A percentile compares a stretch with the other conserved stretches of the same genome.
Conservation (phyloP, 176 grass and related monocot species). For the Otatea glauca region DNA sequence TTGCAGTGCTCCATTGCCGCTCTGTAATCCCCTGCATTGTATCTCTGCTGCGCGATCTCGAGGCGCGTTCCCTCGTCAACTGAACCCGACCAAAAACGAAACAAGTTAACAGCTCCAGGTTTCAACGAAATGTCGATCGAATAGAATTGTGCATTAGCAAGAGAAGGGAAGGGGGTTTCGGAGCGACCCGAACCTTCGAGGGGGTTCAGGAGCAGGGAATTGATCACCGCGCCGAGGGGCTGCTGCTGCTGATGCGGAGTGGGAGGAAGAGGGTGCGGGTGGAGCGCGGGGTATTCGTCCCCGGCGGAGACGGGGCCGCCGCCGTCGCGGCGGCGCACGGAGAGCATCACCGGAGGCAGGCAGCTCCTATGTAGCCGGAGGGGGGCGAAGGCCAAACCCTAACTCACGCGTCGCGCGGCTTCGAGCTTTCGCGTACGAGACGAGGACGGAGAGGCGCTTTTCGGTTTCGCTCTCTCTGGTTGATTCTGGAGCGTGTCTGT, state of each 20-base stretch:
- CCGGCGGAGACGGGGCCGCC: neutral
- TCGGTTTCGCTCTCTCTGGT: neutral
- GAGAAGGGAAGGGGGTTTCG: neutral
- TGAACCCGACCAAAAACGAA: neutral
- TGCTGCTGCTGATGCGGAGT: neutral
- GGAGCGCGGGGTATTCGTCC: neutral
- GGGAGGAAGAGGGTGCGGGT: neutral
- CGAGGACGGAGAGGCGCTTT: neutral
- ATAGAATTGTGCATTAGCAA: neutral
- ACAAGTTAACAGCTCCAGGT: neutral
- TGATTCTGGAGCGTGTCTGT: neutral
- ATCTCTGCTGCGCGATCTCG: conserved; percentile 41
- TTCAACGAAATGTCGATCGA: neutral
- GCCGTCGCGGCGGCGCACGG: neutral
- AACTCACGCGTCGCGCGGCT: neutral
- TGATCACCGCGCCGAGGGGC: conserved; percentile 24
- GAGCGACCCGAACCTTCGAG: conserved; percentile 26
- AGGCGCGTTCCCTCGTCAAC: conserved; percentile 38
- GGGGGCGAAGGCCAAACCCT: conserved; percentile 22
- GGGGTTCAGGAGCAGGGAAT: neutral
- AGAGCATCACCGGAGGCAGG: conserved; percentile 12
- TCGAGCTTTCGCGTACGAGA: conserved; percentile 29
- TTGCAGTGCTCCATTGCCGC: conserved; percentile 51
- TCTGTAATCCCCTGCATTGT: conserved; percentile 51
- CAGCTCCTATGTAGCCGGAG: neutral